Conservation (phyloP, 768 basidiomycete genomes). For the Rhizopogon vulgaris region DNA sequence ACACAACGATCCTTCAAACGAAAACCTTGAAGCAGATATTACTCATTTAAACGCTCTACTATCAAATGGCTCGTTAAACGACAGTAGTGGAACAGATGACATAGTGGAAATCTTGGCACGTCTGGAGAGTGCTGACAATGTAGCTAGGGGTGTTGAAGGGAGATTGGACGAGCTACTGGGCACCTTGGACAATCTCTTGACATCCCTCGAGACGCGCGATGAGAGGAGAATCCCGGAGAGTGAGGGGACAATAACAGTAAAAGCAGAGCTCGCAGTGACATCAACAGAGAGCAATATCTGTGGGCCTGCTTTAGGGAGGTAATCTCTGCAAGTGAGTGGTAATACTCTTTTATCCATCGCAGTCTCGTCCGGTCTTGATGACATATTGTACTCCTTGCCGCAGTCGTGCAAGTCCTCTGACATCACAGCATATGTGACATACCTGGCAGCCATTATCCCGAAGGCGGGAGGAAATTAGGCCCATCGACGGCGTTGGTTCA, state of each 20-base stretch:
- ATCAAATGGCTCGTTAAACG: slow-evolving; percentile 15
- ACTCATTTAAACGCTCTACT: slow-evolving; percentile 27
- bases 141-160: slow-evolving; percentile 57
- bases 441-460: too few relatives aligned
- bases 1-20: slow-evolving; percentile 6
- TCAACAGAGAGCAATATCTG: neutral
- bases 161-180: slow-evolving; percentile 56
- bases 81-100: slow-evolving; percentile 31
- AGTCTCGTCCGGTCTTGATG: neutral
- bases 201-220: slow-evolving; percentile 30
- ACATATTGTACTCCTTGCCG: too few relatives aligned
- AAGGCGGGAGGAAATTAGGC: too few relatives aligned
- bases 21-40: slow-evolving; percentile 32
- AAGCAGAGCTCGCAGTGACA: neutral
- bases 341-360: neutral
- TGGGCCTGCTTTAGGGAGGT: neutral
- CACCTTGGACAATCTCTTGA: slow-evolving; percentile 51
- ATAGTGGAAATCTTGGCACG: slow-evolving; percentile 47
- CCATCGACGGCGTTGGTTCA: too few relatives aligned
- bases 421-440: too few relatives aligned
- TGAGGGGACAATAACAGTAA: neutral
- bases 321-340: neutral
- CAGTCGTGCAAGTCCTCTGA: neutral
- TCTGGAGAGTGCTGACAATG: slow-evolving; percentile 50
- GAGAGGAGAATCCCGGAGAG: neutral